These are phyloP conservation scores for Prunus padus DNA, from an alignment of 306 rosid genomes.

Conservation along the genomic window DNA sequence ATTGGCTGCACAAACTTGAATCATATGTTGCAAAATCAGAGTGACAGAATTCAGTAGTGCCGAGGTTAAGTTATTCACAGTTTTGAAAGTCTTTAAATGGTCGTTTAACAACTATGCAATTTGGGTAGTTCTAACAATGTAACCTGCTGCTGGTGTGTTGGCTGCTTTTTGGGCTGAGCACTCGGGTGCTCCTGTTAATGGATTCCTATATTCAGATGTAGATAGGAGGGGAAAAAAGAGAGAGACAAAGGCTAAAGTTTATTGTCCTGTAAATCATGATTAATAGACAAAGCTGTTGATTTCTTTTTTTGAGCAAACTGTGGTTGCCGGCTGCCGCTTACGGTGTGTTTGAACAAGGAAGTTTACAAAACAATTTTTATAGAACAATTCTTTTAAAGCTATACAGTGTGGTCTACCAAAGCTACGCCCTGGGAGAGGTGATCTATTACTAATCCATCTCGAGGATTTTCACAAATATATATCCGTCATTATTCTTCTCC, in stretches of 20 bases:
- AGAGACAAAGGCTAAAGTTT: too few species aligned
- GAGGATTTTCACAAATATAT: background rate
- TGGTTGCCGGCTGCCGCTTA: too few species aligned
- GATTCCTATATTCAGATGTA: too few species aligned
- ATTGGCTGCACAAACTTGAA: constrained; percentile 67
- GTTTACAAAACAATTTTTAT: too few species aligned
- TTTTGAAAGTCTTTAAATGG: background rate
- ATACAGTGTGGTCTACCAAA: background rate
- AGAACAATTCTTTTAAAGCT: too few species aligned
- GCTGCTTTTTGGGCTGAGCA: too few species aligned
- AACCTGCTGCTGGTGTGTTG: background rate
- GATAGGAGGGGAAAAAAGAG: too few species aligned
- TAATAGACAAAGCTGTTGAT: too few species aligned
- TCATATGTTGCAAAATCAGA: constrained; percentile 33
- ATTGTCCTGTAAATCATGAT: too few species aligned
- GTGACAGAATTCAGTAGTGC: constrained; percentile 10
- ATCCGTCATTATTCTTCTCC: background rate
- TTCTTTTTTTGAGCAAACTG: too few species aligned
- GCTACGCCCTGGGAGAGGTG: background rate
- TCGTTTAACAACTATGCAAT: too few species aligned
- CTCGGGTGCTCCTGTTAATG: background rate
- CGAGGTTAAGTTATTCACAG: background rate
- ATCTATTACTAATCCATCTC: background rate
- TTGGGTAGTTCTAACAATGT: background rate
- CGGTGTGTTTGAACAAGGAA: too few species aligned